A percentile compares a stretch with the other conserved stretches of the same genome.
These are phyloP conservation scores for Heritiera fomes DNA, from an alignment of 345 rosid genomes.

Conservation along the genomic window DNA sequence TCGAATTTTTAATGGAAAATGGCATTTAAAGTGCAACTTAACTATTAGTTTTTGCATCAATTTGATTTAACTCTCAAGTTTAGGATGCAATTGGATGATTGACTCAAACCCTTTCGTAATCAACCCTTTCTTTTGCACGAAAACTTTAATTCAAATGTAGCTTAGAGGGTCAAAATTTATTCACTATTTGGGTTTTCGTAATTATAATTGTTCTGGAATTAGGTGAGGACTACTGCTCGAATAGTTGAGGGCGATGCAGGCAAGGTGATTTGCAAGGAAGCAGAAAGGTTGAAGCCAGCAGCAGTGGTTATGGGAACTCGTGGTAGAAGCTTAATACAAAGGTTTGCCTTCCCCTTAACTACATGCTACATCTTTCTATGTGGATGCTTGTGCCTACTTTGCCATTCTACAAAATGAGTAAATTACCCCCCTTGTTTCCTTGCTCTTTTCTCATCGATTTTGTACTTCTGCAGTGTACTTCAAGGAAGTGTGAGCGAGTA, in stretches of 20 bases:
- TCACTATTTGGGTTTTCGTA: background rate
- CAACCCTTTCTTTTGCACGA: background rate
- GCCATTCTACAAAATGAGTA: background rate
- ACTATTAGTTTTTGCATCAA: background rate
- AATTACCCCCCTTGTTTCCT: background rate
- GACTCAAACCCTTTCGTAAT: background rate
- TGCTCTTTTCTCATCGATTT: background rate
- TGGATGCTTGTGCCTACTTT: background rate
- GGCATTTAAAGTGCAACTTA: background rate
- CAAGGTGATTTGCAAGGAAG: conserved; percentile 77
- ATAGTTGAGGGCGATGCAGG: conserved; percentile 84
- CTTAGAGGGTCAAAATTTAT: background rate
- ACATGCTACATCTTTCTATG: background rate
- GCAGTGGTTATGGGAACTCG: conserved; percentile 91
- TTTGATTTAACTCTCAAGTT: background rate
- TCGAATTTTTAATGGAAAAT: background rate
- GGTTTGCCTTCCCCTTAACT: conserved; percentile 37
- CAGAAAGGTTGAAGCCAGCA: conserved; percentile 76
- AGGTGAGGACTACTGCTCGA: conserved; percentile 69
- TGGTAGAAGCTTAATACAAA: conserved; percentile 81
- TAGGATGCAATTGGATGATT: background rate
- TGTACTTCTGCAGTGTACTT: conserved; percentile 47
- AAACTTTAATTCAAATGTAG: background rate
- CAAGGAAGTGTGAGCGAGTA: conserved; percentile 82
- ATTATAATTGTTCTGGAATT: conserved; percentile 8